These are phyloP conservation scores for Cordyceps tenuipes DNA, from an alignment of 2,329 filamentous ascomycete species.

Conservation along the genomic window DNA sequence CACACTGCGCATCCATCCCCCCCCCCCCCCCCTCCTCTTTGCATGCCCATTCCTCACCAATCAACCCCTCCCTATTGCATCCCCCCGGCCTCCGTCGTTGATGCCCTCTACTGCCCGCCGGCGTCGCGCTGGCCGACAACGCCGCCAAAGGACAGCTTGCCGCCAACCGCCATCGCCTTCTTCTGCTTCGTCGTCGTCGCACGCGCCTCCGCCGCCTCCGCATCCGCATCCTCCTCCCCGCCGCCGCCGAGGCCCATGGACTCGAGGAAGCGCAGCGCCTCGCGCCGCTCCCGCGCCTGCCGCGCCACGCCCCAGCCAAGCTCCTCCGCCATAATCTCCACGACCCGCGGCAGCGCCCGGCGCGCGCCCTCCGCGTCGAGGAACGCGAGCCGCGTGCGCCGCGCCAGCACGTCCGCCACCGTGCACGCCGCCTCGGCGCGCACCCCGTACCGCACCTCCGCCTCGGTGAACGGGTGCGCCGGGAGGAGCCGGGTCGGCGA, in stretches of 20 bases:
- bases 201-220: background rate
- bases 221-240: constrained; percentile 19
- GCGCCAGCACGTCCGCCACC: constrained; percentile 61
- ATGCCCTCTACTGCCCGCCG: background rate
- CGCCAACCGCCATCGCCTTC: constrained; percentile 2
- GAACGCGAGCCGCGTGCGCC: constrained; percentile 66
- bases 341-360: constrained; percentile 58
- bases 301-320: constrained; percentile 54
- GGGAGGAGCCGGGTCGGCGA: constrained; percentile 55
- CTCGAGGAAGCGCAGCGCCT: constrained; percentile 37
- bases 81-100: no score
- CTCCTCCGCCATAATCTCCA: constrained; percentile 65
- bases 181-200: constrained; percentile 1
- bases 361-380: constrained; percentile 64
- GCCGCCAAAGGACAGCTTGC: constrained; percentile 9
- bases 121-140: constrained; percentile 7
- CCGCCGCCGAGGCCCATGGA: constrained; percentile 34
- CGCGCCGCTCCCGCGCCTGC: constrained; percentile 48
- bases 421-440: constrained; percentile 67
- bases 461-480: constrained; percentile 65
- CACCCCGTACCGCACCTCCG: constrained; percentile 63
- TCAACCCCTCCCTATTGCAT: no score
- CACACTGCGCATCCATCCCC: background rate
- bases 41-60: background rate
- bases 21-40: no score